Base-by-base conservation (phyloP, 2,329 filamentous ascomycete species). In the Exserohilum rostratum region DNA sequence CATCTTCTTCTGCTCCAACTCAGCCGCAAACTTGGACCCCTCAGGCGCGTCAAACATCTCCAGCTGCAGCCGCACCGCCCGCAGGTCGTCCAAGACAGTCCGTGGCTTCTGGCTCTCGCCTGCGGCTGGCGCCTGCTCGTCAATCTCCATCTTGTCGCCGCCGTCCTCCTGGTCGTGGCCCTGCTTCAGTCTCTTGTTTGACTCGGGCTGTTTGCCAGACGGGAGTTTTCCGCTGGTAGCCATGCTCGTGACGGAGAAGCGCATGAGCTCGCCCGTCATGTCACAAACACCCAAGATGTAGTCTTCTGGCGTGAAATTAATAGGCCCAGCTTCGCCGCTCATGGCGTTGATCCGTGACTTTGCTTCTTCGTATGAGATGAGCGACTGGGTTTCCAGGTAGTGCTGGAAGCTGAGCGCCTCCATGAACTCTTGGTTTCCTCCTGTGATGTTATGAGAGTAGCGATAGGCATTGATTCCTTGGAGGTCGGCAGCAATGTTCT, bases 211-310 rank as follows among this genome's bases (percentile, higher is more conserved):
- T 33, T 64, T 69, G 35, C 71, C 68, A 1, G 66, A 67, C n/a
- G 80, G 78, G 18, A 83, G 72, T 37, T 77, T 78, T 12, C 89
- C 89, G 6, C 81, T 87, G 5, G 92, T 89, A 1, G 92, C 92
- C 73, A 96, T 90, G 22, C 87, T 87, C 5, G 93, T 93, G 46
- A 96, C 95, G 0, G 91, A 92, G 76, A 97, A 98, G 27, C 93
- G 85, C 95, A 99, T 99, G 80, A 98, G 82, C 79, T 99, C 95
- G 34, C 95, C 95, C 1, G 93, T 93, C 64, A 98, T 84, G 74
- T 99, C 95, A 69, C 96, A 97, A 2, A 99, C 78, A 7, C 93
- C 95, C 59, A 95, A 88, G 53, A 96, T 78, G 72, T 96, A 98
- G 75, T 99, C 95, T 50, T 93, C 86, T 22, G 87, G 82, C 1